phyloP scores from a whole-genome alignment of 2,329 filamentous ascomycete genomes.

The Penicillium decumbens region DNA sequence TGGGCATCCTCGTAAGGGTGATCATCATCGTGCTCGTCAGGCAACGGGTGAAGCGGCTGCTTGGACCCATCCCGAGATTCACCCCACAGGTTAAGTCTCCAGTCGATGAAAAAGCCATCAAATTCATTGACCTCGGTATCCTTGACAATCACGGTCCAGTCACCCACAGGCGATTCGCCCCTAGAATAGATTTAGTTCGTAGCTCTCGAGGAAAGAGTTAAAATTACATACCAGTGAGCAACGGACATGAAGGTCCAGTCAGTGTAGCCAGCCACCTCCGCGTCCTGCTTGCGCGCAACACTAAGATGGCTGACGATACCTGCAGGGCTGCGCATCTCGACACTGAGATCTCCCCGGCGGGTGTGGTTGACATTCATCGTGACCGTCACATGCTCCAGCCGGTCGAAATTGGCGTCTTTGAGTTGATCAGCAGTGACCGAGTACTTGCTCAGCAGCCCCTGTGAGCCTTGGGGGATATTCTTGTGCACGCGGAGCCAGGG shows the following conservation, averaged over 20 bases:
- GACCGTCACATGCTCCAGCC: conserved; percentile 89
- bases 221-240: conserved; percentile 71
- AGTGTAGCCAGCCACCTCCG: conserved; percentile 64
- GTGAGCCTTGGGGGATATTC: conserved; percentile 74
- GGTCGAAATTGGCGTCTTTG: conserved; percentile 73
- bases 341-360: conserved; percentile 83
- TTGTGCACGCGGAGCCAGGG: conserved; percentile 91
- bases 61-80: conserved; percentile 73
- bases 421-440: conserved; percentile 78
- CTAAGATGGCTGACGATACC: conserved; percentile 81
- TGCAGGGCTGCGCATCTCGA: conserved; percentile 80
- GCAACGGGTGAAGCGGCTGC: conserved; percentile 72
- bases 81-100: conserved; percentile 92
- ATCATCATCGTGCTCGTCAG: conserved; percentile 74
- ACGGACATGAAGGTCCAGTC: conserved; percentile 99
- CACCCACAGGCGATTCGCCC: conserved; percentile 83
- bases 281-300: conserved; percentile 66
- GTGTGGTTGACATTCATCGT: conserved; percentile 94
- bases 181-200: conserved; percentile 47
- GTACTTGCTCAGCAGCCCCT: conserved; percentile 74
- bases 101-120: conserved; percentile 77
- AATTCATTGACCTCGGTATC: conserved; percentile 74
- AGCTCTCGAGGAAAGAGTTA: neutral
- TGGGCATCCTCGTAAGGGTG: conserved; percentile 65
- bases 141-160: conserved; percentile 86